phyloP scores from a whole-genome alignment of 164 flowering plant species.

The Nymphaea thermarum region DNA sequence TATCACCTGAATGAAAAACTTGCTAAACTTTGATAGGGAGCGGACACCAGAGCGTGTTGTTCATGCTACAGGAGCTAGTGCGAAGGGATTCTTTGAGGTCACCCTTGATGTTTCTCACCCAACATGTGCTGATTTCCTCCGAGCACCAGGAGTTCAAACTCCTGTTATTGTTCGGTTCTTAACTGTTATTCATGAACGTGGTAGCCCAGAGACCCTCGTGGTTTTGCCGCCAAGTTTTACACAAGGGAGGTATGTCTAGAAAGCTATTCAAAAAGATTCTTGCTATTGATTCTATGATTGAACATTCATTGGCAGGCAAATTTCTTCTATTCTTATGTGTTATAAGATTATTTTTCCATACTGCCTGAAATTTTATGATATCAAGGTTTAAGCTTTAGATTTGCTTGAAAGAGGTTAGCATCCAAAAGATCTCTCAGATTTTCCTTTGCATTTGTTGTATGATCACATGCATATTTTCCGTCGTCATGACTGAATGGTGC shows the following conservation, averaged over 20 bases:
- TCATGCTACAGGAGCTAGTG: conserved; percentile 99
- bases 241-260: conserved; percentile 71
- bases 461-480: too few species aligned
- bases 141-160: conserved; percentile 98
- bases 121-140: conserved; percentile 90
- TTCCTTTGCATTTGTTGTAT: too few species aligned
- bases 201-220: conserved; percentile 96
- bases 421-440: too few species aligned
- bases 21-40: conserved; percentile 85
- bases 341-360: too few species aligned
- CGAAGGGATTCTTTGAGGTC: conserved; percentile 97
- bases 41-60: conserved; percentile 98
- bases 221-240: conserved; percentile 82
- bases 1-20: conserved; percentile 91
- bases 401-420: too few species aligned
- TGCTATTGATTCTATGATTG: too few species aligned
- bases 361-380: too few species aligned
- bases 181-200: conserved; percentile 94
- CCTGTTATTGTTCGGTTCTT: conserved; percentile 90
- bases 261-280: too few species aligned
- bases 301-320: too few species aligned
- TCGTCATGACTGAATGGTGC: too few species aligned
- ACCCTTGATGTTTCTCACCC: conserved; percentile 86
- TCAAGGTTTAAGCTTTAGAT: too few species aligned
- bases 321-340: too few species aligned